Evolutionary conservation across 2,329 filamentous ascomycete genomes (phyloP).

Genomic region (Hymenoscyphus repandus): DNA sequence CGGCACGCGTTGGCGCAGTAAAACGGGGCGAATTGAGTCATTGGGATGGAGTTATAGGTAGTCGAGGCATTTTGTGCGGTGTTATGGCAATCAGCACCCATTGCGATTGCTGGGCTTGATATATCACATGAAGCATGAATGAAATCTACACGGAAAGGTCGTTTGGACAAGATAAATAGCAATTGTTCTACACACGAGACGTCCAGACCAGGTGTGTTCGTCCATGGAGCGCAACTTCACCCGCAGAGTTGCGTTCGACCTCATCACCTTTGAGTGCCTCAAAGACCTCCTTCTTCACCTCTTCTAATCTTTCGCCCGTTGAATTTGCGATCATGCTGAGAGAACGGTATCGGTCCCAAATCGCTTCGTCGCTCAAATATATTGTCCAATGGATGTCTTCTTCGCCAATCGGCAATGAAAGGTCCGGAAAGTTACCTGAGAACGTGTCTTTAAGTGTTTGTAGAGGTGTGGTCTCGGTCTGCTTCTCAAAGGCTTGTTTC

Average conservation of each 20-base stretch:
- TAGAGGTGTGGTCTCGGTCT: conserved; percentile 47
- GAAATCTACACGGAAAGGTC: not conserved
- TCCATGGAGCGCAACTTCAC: conserved; percentile 60
- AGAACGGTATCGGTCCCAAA: conserved; percentile 61
- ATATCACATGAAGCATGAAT: not conserved
- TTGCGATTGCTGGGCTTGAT: no score
- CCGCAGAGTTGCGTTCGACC: conserved; percentile 53
- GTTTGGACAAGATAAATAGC: not conserved
- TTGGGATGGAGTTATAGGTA: conserved; percentile 9
- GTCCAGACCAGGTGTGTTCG: conserved; percentile 61
- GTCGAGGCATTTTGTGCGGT: conserved; percentile 5
- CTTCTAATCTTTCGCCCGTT: conserved; percentile 41
- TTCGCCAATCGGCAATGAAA: conserved; percentile 57
- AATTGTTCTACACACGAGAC: conserved; percentile 33
- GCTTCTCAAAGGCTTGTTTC: conserved; percentile 58
- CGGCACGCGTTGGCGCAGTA: not conserved
- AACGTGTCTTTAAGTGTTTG: conserved; percentile 43
- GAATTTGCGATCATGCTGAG: conserved; percentile 63
- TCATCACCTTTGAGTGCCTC: conserved; percentile 47
- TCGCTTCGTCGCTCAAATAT: conserved; percentile 50
- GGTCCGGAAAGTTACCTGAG: conserved; percentile 39
- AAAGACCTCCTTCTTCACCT: conserved; percentile 47
- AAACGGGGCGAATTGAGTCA: not conserved
- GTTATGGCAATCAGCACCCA: no score
- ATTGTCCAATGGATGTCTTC: conserved; percentile 51